Evolutionary conservation across 1,284 basidiomycete genomes (phyloP), one percentile per base, ranked within the genome.

Genomic region (Bondarzewia mesenterica): DNA sequence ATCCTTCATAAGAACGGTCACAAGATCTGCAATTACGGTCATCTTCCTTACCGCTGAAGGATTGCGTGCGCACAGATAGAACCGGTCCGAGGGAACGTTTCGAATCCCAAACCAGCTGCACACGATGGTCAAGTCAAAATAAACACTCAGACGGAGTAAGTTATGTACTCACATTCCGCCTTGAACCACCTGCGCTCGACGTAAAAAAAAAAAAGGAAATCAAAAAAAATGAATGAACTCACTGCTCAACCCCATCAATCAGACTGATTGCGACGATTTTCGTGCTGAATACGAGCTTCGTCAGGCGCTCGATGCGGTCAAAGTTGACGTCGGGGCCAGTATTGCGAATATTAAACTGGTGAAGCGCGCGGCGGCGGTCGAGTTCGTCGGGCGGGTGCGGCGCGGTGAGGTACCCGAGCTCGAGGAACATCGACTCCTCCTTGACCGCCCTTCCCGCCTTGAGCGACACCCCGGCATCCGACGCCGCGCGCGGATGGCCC

Each of bases 241-340:
- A 89, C 80, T 92, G 86, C 51, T 87, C 82, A 46, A 83, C 82
- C 26, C 80, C 80, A 62, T 94, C 93, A 12, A 94, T 75, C 37
- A 96, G 69, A 4, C 85, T 81, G 37, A 97, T 87, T 16, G 84
- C 64, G 4, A 94, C 93, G 21, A 88, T 81, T 60, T 89, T 90
- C 1, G 91, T 89, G 60, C 81, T 89, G 68, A 97, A 96, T 12
- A 97, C 93, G 25, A 97, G 72, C 69, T 94, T 95, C 47, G 88
- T 89, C 43, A 97, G 75, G 72, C 78, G 90, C 55, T 77, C 85
- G 54, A 97, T 94, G 18, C 93, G 80, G 64, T 96, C 93, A 62
- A 97, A 96, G 63, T 95, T 95, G 55, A 80, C 71, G 61, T 97
- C 92, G 15, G 83, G 74, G 15, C 81, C 80, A 0, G 90, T 92